A percentile compares a stretch with the other conserved stretches of the same genome.
Conservation (phyloP, 441 rosid species). For the Omphalea diandra region DNA sequence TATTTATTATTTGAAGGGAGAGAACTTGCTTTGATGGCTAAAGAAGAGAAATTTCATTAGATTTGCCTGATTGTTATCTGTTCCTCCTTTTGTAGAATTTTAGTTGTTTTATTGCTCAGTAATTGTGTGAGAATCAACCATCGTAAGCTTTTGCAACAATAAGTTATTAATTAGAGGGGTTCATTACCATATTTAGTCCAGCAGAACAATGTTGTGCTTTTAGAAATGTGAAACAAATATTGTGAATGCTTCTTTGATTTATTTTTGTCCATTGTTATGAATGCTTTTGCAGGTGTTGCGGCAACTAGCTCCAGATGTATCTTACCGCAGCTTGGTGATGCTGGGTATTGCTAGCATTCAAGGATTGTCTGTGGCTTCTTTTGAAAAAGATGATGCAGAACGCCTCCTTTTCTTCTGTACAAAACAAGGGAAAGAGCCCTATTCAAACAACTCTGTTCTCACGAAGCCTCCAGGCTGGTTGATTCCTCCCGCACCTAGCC, state of each 20-base stretch:
- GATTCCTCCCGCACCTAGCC: constrained; percentile 72
- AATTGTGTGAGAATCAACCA: background rate
- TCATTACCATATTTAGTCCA: too few species aligned
- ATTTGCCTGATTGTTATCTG: background rate
- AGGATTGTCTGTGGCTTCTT: constrained; percentile 93
- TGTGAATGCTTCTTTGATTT: constrained; percentile 5
- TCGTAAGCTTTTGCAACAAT: background rate
- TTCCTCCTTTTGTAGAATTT: background rate
- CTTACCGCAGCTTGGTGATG: constrained; percentile 84
- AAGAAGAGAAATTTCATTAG: background rate
- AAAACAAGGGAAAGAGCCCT: constrained; percentile 40
- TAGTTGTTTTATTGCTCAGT: background rate
- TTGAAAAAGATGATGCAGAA: constrained; percentile 90
- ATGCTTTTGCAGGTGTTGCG: constrained; percentile 63
- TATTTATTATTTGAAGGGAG: background rate
- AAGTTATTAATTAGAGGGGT: background rate
- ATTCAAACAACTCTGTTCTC: constrained; percentile 31
- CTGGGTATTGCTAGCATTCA: constrained; percentile 94
- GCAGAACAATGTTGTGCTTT: background rate
- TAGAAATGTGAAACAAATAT: background rate
- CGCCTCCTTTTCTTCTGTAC: constrained; percentile 84
- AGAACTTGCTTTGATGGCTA: background rate
- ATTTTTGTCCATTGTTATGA: background rate
- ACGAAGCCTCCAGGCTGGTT: constrained; percentile 70
- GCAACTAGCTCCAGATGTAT: constrained; percentile 88